Percentiles rank a stretch among this genome's conserved stretches.
phyloP scores from a whole-genome alignment of 2,329 filamentous ascomycete genomes.

The Venturiaceae sp. region DNA sequence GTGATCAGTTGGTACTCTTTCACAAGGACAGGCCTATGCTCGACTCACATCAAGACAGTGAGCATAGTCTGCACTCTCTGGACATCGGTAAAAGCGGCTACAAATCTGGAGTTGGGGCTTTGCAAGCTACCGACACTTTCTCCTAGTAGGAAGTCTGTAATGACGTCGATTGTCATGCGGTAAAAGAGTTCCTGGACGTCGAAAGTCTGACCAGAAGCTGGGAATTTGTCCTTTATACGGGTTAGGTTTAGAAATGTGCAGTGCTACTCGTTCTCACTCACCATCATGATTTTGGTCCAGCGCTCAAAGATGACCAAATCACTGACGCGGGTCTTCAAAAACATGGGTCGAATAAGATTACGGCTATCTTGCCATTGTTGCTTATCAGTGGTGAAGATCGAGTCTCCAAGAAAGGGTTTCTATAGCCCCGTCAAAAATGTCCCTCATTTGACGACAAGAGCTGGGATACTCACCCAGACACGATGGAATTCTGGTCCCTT shows the following conservation, averaged over 20 bases:
- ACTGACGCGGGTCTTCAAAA: conserved; percentile 73
- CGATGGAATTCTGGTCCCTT: conserved; percentile 66
- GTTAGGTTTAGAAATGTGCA: too few species aligned
- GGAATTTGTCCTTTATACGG: too few species aligned
- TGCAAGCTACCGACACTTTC: conserved; percentile 54
- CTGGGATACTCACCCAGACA: conserved; percentile 39
- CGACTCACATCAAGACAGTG: conserved; percentile 39
- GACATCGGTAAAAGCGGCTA: conserved; percentile 68
- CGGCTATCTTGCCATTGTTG: conserved; percentile 68
- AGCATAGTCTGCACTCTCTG: conserved; percentile 64
- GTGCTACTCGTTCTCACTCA: too few species aligned
- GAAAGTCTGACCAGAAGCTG: conserved; percentile 37
- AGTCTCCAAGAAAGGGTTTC: conserved; percentile 66
- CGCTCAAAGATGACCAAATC: conserved; percentile 74
- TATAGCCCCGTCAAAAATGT: conserved; percentile 31
- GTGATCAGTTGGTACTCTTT: conserved; percentile 30
- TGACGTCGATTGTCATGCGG: conserved; percentile 65
- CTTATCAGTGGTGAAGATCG: conserved; percentile 65
- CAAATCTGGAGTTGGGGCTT: conserved; percentile 56
- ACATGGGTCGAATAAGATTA: conserved; percentile 77
- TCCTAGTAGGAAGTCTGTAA: conserved; percentile 80
- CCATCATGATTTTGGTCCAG: conserved; percentile 64
- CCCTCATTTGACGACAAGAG: too few species aligned
- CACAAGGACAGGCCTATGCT: too few species aligned
- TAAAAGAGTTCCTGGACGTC: conserved; percentile 69